A percentile compares a stretch with the other conserved stretches of the same genome.
These are phyloP conservation scores for Flammula alnicola DNA, from an alignment of 1,284 basidiomycete species.

Conservation along the genomic window DNA sequence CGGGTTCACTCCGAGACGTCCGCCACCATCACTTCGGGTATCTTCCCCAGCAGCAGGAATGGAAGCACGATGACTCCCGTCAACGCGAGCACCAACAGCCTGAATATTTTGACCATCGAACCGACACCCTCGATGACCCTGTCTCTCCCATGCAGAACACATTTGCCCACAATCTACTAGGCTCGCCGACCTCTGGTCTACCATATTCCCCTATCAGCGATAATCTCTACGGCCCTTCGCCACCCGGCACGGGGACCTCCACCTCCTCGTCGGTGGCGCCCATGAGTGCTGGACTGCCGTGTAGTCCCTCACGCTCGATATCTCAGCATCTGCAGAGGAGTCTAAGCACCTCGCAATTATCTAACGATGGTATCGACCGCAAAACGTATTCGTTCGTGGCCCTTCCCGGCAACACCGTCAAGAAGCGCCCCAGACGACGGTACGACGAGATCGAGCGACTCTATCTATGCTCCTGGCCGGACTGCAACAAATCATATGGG, in stretches of 20 bases:
- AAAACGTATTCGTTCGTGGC: conserved; percentile 84
- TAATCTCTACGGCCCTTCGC: conserved; percentile 57
- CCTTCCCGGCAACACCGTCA: conserved; percentile 76
- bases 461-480: conserved; percentile 83
- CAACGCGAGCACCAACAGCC: conserved; percentile 30
- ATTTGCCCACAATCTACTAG: conserved; percentile 19
- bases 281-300: conserved; percentile 30
- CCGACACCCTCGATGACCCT: conserved; percentile 45
- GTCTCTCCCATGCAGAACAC: conserved; percentile 36
- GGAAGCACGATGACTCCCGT: conserved; percentile 37
- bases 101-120: conserved; percentile 33
- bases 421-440: conserved; percentile 81
- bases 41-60: conserved; percentile 32
- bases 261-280: conserved; percentile 46
- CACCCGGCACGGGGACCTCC: conserved; percentile 61
- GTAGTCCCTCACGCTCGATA: conserved; percentile 31
- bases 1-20: conserved; percentile 44
- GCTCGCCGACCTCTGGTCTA: conserved; percentile 41
- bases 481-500: conserved; percentile 86
- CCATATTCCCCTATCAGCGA: conserved; percentile 49
- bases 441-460: conserved; percentile 94
- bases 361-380: conserved; percentile 39
- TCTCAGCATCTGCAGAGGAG: conserved; percentile 31
- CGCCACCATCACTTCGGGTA: conserved; percentile 39
- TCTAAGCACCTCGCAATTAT: conserved; percentile 28